These are phyloP conservation scores for Acanthamoeba lenticulata DNA, from an alignment of 208 protist genomes.

Conservation along the genomic window DNA sequence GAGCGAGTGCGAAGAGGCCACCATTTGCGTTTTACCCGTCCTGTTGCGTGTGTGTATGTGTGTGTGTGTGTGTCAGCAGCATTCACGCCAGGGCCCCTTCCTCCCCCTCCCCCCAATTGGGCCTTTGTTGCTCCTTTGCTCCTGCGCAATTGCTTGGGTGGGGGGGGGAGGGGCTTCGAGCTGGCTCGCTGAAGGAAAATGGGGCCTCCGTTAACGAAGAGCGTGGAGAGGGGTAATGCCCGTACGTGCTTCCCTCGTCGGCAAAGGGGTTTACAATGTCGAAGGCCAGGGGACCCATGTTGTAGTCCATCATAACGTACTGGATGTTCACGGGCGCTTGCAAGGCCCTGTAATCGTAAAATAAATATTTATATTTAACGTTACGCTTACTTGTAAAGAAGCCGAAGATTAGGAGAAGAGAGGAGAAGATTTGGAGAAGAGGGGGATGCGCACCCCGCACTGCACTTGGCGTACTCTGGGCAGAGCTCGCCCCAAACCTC, in stretches of 20 bases:
- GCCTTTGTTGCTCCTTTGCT: too few relatives aligned
- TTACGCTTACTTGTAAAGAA: background rate
- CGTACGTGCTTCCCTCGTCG: conserved; percentile 45
- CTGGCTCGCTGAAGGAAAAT: too few relatives aligned
- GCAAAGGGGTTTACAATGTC: conserved; percentile 15
- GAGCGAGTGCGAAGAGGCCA: background rate
- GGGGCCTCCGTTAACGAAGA: too few relatives aligned
- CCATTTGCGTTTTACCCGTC: background rate
- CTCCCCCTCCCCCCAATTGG: too few relatives aligned
- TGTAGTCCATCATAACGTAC: conserved; percentile 48
- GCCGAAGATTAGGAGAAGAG: background rate
- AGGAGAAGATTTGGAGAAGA: background rate
- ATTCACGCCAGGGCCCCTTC: background rate
- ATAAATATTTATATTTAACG: background rate
- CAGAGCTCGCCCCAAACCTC: conserved; percentile 59
- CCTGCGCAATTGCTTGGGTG: too few relatives aligned
- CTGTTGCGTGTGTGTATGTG: background rate
- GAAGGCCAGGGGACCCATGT: conserved; percentile 52
- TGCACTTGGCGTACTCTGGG: background rate
- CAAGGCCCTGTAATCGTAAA: background rate
- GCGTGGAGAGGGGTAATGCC: background rate
- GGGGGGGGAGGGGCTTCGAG: too few relatives aligned
- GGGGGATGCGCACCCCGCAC: background rate
- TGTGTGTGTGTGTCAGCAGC: background rate
- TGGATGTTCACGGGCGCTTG: conserved; percentile 23